These are phyloP conservation scores for Diaporthe batatas DNA, from an alignment of 2,329 filamentous ascomycete genomes.

Conservation along the genomic window DNA sequence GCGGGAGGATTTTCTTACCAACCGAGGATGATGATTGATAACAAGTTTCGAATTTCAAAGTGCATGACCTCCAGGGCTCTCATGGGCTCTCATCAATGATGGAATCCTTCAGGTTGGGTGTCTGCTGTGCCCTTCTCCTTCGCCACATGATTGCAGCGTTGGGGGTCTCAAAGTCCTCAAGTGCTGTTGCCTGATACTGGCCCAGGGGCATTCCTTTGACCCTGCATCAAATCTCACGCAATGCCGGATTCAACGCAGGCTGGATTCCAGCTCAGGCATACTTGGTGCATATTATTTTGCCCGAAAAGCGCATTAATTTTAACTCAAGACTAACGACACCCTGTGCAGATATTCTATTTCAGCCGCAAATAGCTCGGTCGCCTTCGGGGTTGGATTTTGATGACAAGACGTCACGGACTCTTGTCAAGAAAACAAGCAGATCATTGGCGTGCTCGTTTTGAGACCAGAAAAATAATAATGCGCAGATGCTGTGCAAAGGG, in stretches of 20 bases:
- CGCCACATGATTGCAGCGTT: not conserved
- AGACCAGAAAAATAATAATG: not conserved
- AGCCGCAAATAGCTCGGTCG: not conserved
- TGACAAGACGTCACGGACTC: not conserved
- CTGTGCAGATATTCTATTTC: not conserved
- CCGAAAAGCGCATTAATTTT: not conserved
- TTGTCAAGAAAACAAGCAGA: not conserved
- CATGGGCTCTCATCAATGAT: not conserved
- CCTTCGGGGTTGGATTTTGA: not conserved
- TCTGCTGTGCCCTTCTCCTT: not conserved
- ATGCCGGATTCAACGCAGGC: not conserved
- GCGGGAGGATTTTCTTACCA: not conserved
- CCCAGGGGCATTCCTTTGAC: not conserved
- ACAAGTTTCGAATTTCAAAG: not conserved
- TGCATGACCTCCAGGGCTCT: not conserved
- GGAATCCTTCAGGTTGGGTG: not conserved
- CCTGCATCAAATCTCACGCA: not conserved
- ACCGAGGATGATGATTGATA: too few relatives aligned
- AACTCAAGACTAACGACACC: too few relatives aligned
- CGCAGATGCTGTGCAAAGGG: constrained; percentile 8
- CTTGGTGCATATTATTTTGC: not conserved
- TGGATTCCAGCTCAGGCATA: not conserved
- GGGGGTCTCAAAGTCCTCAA: not conserved
- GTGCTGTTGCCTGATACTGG: constrained; percentile 3
- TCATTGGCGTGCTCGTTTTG: not conserved